phyloP scores from a whole-genome alignment of 2,329 filamentous ascomycete genomes.

The Ceratocystis lukuohia region DNA sequence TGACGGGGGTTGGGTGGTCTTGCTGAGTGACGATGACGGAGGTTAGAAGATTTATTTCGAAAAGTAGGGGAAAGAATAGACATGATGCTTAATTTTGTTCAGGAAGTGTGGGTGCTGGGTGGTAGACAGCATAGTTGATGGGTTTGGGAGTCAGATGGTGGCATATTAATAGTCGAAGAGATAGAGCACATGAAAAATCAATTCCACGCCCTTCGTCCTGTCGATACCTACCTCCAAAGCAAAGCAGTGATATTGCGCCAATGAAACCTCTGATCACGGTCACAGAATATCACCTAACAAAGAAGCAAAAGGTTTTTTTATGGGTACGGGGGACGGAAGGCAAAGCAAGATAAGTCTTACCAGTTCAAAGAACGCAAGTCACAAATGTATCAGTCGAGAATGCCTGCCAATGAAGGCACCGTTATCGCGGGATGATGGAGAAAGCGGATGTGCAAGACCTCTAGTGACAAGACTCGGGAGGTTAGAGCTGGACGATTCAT shows the following conservation, averaged over 20 bases:
- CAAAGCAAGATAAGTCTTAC: background rate
- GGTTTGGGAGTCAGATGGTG: background rate
- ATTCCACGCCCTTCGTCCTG: background rate
- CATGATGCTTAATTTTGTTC: background rate
- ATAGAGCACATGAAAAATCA: background rate
- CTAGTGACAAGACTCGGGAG: slow-evolving; percentile 9
- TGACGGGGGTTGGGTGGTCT: background rate
- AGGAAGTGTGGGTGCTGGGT: background rate
- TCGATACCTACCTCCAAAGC: background rate
- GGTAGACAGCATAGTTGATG: background rate
- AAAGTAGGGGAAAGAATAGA: background rate
- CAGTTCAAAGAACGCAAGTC: slow-evolving; percentile 1
- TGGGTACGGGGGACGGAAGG: background rate
- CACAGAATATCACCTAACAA: background rate
- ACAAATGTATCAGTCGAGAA: background rate
- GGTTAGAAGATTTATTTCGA: slow-evolving; percentile 7
- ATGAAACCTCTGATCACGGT: background rate
- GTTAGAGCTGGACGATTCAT: slow-evolving; percentile 17
- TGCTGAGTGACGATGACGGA: background rate
- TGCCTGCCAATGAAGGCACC: slow-evolving; percentile 1
- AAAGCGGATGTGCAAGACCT: background rate
- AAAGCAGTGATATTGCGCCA: background rate
- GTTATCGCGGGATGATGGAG: slow-evolving; percentile 2
- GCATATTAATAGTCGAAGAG: background rate
- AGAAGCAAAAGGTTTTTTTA: background rate